Evolutionary conservation across 108 stramenopile species (phyloP), one percentile per base, ranked within the genome.

Genomic region (Cyclostephanos tholiformis): DNA sequence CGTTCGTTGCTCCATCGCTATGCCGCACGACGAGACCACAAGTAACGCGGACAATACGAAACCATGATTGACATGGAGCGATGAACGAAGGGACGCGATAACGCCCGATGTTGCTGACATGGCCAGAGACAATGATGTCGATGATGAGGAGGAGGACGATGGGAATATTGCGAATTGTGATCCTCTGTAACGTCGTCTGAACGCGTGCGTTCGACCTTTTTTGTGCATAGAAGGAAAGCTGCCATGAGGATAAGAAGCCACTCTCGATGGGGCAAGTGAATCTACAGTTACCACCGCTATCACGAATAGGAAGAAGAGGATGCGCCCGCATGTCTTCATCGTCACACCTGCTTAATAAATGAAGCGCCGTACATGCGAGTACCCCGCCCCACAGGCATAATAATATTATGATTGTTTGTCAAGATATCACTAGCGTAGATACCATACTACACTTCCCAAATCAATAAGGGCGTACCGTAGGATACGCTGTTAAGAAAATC

Each of bases 1-100:
- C 4, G 89, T 91, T 13, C 83, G 63, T 68, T 80, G 84, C 66
- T 94, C 93, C 72, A 90, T 56, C 7, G 79, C 76, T 43, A 91
- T 75, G 0, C 93, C 93, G 67, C 87, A 82, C 36, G 85, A 83
- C 9, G 89, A 87, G 12, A 94, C 67, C 53, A 85, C 32, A 12
- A 89, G 69, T 2, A 91, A 30, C 6, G 64, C 56, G n/a, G 89
- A 68, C 44, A 91, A 66, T 44, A 91, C 87, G 65, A 85, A 94
- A 29, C 67, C 79, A 6, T 74, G 65, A 72, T 87, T 82, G 6
- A 41, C 48, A 64, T 89, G 92, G 46, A 89, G 80, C 19, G 53
- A 51, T 11, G 72, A 43, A 14, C 30, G 61, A 51, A 52, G 26
- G 8, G 50, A 55, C 9, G 53, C 26, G 53, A 16, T 16, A 27